Percentiles rank a stretch among this genome's conserved stretches.
phyloP scores from a whole-genome alignment of 2,329 filamentous ascomycete species.

The Colletotrichum sp. region DNA sequence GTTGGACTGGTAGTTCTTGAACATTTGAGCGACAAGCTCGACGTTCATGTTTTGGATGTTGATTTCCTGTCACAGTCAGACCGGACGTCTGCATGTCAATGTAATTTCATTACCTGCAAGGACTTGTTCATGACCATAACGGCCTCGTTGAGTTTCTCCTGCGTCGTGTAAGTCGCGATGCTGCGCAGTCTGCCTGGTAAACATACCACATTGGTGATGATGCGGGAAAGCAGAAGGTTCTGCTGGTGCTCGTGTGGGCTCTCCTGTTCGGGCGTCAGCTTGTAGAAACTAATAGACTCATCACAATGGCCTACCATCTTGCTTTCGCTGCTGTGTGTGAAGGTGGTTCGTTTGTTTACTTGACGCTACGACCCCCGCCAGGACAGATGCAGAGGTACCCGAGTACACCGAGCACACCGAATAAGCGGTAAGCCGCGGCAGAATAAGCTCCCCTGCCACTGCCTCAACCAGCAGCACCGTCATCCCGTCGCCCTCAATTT shows the following conservation, averaged over 20 bases:
- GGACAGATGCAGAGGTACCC: background rate
- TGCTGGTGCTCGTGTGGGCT: conserved; percentile 98
- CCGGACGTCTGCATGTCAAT: background rate
- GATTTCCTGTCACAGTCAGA: conserved; percentile 71
- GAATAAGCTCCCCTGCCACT: conserved; percentile 12
- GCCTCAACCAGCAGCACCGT: background rate
- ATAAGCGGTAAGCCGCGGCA: conserved; percentile 17
- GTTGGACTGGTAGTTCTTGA: conserved; percentile 99
- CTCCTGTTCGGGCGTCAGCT: conserved; percentile 61
- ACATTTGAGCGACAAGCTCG: conserved; percentile 98
- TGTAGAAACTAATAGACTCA: background rate
- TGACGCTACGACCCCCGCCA: background rate
- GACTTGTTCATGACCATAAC: conserved; percentile 91
- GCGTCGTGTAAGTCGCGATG: conserved; percentile 13
- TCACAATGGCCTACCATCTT: conserved; percentile 9
- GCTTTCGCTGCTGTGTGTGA: background rate
- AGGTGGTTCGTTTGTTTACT: conserved; percentile 12
- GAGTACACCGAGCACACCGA: conserved; percentile 9
- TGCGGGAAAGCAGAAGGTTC: conserved; percentile 88
- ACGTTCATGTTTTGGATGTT: conserved; percentile 99
- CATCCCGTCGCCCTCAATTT: background rate
- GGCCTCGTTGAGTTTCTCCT: conserved; percentile 98
- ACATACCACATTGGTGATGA: conserved; percentile 95
- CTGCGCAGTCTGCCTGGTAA: background rate
- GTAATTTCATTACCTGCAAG: conserved; percentile 66